Evolutionary conservation across 208 protist genomes (phyloP), one percentile per base, ranked within the genome.

Genomic region (Naegleria gruberi): DNA sequence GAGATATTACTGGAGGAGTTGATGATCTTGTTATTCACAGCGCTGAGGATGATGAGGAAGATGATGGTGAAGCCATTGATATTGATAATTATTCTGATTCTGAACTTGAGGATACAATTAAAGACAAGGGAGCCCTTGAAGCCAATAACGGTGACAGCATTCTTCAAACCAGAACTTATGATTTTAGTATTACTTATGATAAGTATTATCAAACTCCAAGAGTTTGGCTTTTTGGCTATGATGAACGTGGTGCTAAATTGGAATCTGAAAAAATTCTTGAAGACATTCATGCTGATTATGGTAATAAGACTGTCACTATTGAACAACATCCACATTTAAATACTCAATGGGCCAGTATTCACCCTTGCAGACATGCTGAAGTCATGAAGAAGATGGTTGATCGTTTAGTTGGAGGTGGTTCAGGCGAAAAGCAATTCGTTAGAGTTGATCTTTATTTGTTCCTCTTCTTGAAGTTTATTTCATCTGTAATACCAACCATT

Each of bases 271-370:
- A 98, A 89, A 97, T 99, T 91, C 98, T 98, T 74, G 94, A 99
- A 92, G 98, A 99, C 92, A 98, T 99, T n/a, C 97, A 96, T 89
- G 93, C 95, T 37, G 97, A 98, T 90, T 98, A 99, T 90, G 95
- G 96, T 26, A 94, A 97, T n/a, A 99, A 99, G 91, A 99, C 98
- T 0, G 97, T 98, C 5, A 99, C 98, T 0, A 97, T 99, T 41
- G 96, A 97, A 84, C 91, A 95, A 0, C 97, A 98, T 90, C 97
- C 97, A 55, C 94, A 96, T 97, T 55, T 97, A 0, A 89, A 91
- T 40, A 91, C 95, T 73, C 91, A 93, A 30, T 95, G 94, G 91
- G 97, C 97, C n/a, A 98, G 95, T 51, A 98, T 99, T 92, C 98
- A 99, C 89, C 98, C 98, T 17, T 99, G 98, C 92, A 94, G 94